phyloP scores from a whole-genome alignment of 2,329 filamentous ascomycete genomes.

The Aspergillus melleus region DNA sequence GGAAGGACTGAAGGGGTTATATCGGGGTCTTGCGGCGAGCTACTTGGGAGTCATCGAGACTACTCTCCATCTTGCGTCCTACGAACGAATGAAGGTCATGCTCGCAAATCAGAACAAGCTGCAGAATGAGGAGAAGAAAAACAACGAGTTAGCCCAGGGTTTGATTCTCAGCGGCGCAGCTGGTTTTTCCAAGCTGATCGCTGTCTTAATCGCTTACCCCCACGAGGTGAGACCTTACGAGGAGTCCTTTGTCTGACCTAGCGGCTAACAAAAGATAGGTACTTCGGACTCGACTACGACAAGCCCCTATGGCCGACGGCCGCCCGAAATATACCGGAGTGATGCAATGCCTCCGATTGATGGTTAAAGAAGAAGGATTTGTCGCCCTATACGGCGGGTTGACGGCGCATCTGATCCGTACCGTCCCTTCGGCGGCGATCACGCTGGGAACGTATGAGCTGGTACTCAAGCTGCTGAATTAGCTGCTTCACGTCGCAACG shows the following conservation, averaged over 20 bases:
- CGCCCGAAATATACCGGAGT: slow-evolving; percentile 36
- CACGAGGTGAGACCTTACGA: slow-evolving; percentile 29
- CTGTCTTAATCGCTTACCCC: slow-evolving; percentile 35
- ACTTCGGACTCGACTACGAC: slow-evolving; percentile 36
- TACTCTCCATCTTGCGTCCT: slow-evolving; percentile 36
- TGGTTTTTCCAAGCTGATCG: slow-evolving; percentile 35
- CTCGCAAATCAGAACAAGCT: slow-evolving; percentile 18
- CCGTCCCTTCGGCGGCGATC: slow-evolving; percentile 38
- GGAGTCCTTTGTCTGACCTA: background rate
- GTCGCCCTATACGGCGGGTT: slow-evolving; percentile 38
- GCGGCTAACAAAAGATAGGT: slow-evolving; percentile 23
- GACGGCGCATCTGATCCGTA: slow-evolving; percentile 37
- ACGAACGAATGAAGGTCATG: slow-evolving; percentile 36
- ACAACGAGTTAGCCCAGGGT: slow-evolving; percentile 17
- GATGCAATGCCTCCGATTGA: slow-evolving; percentile 34
- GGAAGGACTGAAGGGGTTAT: slow-evolving; percentile 83
- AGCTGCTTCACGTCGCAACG: background rate
- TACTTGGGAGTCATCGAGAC: slow-evolving; percentile 40
- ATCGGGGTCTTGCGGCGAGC: slow-evolving; percentile 81
- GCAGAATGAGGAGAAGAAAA: slow-evolving; percentile 11
- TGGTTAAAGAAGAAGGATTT: slow-evolving; percentile 38
- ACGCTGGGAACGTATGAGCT: slow-evolving; percentile 41
- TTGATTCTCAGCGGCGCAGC: slow-evolving; percentile 32
- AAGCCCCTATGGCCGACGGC: slow-evolving; percentile 38
- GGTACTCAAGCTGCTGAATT: slow-evolving; percentile 28